Conservation (phyloP, 1,284 basidiomycete genomes). For the Apiotrichum gamsii region DNA sequence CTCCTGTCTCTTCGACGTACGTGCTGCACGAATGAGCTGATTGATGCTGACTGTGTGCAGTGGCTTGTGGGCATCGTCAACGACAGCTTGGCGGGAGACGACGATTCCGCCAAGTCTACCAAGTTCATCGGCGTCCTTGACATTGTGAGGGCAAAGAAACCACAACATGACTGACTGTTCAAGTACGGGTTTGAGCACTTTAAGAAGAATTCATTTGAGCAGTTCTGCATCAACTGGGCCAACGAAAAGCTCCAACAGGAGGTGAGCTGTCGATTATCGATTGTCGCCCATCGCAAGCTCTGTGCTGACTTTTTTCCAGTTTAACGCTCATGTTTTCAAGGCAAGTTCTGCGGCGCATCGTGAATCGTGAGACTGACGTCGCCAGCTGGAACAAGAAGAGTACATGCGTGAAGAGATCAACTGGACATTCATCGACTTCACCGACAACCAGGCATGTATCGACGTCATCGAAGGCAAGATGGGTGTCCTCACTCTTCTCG, state of each 20-base stretch:
- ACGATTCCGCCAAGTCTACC: conserved; percentile 74
- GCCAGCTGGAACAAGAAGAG: conserved; percentile 89
- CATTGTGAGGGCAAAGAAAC: conserved; percentile 51
- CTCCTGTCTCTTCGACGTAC: conserved; percentile 79
- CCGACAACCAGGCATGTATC: conserved; percentile 97
- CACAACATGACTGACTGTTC: neutral
- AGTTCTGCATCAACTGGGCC: conserved; percentile 99
- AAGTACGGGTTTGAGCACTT: conserved; percentile 91
- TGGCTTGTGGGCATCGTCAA: conserved; percentile 98
- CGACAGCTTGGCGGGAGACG: conserved; percentile 86
- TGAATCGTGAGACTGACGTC: neutral
- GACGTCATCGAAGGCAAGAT: conserved; percentile 97
- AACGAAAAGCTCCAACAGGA: conserved; percentile 97
- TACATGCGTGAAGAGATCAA: conserved; percentile 97
- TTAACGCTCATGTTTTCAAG: conserved; percentile 98
- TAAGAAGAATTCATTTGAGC: conserved; percentile 98
- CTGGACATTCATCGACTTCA: conserved; percentile 99
- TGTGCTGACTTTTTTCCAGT: conserved; percentile 52
- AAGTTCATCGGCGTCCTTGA: conserved; percentile 99
- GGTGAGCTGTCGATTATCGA: conserved; percentile 50
- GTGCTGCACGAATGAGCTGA: conserved; percentile 18
- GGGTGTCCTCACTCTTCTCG: conserved; percentile 87
- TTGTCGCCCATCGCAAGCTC: no score
- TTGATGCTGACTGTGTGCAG: conserved; percentile 43
- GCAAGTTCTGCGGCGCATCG: conserved; percentile 9